Base-by-base conservation (phyloP, 345 rosid genomes). In the Eucalyptus urophylla region DNA sequence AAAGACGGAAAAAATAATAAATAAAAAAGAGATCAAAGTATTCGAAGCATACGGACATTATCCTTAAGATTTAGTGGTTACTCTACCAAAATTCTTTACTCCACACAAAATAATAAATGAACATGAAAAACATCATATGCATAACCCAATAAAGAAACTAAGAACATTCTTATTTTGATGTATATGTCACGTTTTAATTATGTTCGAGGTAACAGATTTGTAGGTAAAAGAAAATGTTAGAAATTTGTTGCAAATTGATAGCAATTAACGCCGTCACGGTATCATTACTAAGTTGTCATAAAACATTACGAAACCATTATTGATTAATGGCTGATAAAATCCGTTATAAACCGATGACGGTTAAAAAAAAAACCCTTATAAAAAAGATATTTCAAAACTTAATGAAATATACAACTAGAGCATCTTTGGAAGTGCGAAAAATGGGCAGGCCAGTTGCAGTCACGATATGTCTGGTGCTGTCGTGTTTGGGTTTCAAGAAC, bases 1-100 rank as follows among this genome's bases (percentile, higher is more conserved):
- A 53, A 53, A 2, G 25, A 19, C 0, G 4, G 3, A 7, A 17
- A 19, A 19, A 17, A n/a, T n/a, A n/a, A n/a, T n/a, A n/a, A n/a
- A n/a, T n/a, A 3, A 7, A 3, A 3, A 4, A 4, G 0, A 21
- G 25, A 53, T 53, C 11, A 53, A 53, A 53, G 4, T 53, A 19
- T 53, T 53, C 8, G 24, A 53, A 53, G 24, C 10, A 9, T 19
- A 19, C 24, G 1, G 3, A 53, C 4, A 51, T 51, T 51, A 50
- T 51, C 21, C 21, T 16, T 51, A 7, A 53, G 24, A 19, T 53
- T 8, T 7, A 4, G 58, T 2, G 0, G 5, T 53, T 21, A 53
- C 11, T 21, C 25, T 4, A 8, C 25, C 58, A 8, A 53, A 53
- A 21, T 53, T 53, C 58, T 19, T 53, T 53, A 53, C 24, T 53